Percentiles rank a stretch among this genome's conserved stretches.
Conservation (phyloP, 2,329 filamentous ascomycete genomes). For the Ophiostoma pallidulum region DNA sequence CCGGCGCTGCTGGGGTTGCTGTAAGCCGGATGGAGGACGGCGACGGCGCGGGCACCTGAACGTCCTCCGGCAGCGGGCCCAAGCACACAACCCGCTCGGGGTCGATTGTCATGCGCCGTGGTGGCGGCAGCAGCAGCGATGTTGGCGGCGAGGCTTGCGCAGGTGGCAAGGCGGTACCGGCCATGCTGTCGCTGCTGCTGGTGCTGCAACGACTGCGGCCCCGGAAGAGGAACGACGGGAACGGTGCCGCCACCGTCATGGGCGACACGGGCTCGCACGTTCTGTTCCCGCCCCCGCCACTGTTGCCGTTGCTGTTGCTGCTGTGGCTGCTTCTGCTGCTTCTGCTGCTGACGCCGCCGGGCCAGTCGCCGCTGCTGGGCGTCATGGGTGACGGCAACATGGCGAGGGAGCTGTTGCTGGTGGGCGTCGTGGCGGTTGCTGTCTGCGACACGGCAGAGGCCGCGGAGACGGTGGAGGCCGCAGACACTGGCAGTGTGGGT, state of each 20-base stretch:
- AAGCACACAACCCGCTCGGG: constrained; percentile 44
- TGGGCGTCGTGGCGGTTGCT: constrained; percentile 23
- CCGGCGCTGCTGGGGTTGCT: constrained; percentile 3
- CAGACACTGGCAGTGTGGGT: constrained; percentile 25
- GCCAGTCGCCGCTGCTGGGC: constrained; percentile 34
- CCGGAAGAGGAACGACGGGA: not conserved
- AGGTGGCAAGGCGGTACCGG: no score
- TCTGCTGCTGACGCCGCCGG: constrained; percentile 20
- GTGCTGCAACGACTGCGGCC: constrained; percentile 1
- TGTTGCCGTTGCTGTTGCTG: no score
- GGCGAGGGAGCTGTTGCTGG: constrained; percentile 28
- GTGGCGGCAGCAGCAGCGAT: not conserved
- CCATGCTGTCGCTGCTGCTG: constrained; percentile 20
- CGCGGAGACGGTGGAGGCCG: constrained; percentile 16
- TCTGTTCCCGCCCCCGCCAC: no score
- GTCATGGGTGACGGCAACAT: constrained; percentile 41
- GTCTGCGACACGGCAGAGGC: constrained; percentile 27
- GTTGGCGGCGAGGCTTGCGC: not conserved
- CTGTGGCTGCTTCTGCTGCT: constrained; percentile 1
- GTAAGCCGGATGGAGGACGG: constrained; percentile 22
- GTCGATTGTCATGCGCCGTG: constrained; percentile 34
- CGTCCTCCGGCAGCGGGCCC: constrained; percentile 42
- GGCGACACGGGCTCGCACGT: no score
- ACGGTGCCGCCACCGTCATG: constrained; percentile 27
- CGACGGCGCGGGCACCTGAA: constrained; percentile 28